Percentiles rank a stretch among this genome's conserved stretches.
phyloP scores from a whole-genome alignment of 345 rosid genomes.

The Orychophragmus violaceus region DNA sequence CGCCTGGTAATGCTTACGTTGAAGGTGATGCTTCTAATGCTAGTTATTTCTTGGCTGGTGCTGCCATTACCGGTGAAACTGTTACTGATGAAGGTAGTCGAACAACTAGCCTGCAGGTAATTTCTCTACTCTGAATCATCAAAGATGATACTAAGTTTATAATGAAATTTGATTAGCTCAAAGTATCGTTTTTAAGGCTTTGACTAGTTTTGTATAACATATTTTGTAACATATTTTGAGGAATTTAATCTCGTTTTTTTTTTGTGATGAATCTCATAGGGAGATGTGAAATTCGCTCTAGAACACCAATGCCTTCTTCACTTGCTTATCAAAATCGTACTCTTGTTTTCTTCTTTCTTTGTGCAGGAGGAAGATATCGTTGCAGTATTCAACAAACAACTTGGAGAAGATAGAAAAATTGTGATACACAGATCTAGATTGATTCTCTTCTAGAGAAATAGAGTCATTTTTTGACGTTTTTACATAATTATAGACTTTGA shows the following conservation, averaged over 20 bases:
- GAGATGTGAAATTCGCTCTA: constrained; percentile 91
- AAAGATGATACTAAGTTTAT: not conserved
- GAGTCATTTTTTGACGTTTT: constrained; percentile 28
- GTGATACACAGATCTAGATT: constrained; percentile 35
- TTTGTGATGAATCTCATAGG: constrained; percentile 28
- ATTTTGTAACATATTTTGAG: not conserved
- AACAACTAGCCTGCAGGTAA: constrained; percentile 85
- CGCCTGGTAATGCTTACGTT: constrained; percentile 83
- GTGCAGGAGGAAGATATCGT: constrained; percentile 77
- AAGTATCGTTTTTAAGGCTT: not conserved
- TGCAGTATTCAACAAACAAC: constrained; percentile 69
- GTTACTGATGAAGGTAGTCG: constrained; percentile 97
- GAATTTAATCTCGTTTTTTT: not conserved
- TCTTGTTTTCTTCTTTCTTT: constrained; percentile 4
- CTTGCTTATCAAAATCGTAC: constrained; percentile 1
- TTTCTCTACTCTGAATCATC: not conserved
- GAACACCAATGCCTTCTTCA: too few relatives aligned
- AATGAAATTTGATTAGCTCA: not conserved
- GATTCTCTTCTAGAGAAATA: not conserved
- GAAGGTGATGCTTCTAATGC: constrained; percentile 99
- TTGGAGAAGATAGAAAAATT: constrained; percentile 84
- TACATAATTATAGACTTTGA: not conserved
- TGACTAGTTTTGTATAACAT: not conserved
- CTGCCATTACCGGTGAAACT: too few relatives aligned
- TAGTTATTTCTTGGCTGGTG: constrained; percentile 95